These are phyloP conservation scores for Boletus rubescentipes DNA, from an alignment of 768 basidiomycete species.

Conservation along the genomic window DNA sequence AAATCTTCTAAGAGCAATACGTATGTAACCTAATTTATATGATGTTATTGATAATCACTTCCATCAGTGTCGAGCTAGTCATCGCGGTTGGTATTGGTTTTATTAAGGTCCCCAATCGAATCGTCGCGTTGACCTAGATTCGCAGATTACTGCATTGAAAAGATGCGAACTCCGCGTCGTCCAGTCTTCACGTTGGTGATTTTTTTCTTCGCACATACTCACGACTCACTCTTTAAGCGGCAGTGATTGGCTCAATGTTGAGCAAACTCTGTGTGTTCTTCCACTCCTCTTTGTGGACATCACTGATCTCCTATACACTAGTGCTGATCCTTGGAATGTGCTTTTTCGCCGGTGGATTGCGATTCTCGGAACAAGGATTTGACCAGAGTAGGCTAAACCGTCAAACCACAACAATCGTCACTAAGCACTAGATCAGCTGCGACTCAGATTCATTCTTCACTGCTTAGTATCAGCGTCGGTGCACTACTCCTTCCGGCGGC, in stretches of 20 bases:
- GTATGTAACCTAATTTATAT: conserved; percentile 39
- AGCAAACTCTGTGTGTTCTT: conserved; percentile 62
- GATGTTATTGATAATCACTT: background rate
- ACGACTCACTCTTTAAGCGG: conserved; percentile 5
- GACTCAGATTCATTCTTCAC: conserved; percentile 71
- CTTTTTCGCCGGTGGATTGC: conserved; percentile 81
- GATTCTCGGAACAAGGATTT: conserved; percentile 80
- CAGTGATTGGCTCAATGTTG: conserved; percentile 82
- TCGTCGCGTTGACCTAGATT: background rate
- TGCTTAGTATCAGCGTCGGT: conserved; percentile 77
- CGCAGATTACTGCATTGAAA: conserved; percentile 67
- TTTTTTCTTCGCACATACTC: background rate
- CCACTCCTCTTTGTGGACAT: background rate
- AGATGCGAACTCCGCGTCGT: conserved; percentile 83
- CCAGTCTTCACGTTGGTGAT: conserved; percentile 67
- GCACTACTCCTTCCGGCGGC: conserved; percentile 78
- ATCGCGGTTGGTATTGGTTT: conserved; percentile 55
- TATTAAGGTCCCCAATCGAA: background rate
- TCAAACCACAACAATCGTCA: background rate
- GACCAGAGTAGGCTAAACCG: conserved; percentile 53
- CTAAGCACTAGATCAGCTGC: conserved; percentile 38
- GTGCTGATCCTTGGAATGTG: conserved; percentile 88
- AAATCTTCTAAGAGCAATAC: conserved; percentile 54
- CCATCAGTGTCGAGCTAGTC: conserved; percentile 56
- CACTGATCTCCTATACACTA: conserved; percentile 26